These are phyloP conservation scores for Micromonas commoda DNA, from an alignment of 139 green algal species.

Conservation along the genomic window DNA sequence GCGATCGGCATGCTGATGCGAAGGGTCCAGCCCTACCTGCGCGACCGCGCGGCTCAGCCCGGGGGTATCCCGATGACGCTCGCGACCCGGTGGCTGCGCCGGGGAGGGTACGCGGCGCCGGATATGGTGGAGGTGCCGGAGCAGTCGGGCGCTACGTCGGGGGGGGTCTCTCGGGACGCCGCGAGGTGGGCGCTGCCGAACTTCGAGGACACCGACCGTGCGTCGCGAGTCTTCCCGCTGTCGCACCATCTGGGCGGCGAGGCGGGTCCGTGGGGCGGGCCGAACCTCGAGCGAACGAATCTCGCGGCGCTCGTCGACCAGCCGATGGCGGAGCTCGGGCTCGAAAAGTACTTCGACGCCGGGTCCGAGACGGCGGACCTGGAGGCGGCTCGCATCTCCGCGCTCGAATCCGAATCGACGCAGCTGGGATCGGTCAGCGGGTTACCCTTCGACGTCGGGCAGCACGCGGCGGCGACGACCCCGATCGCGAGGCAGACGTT, in stretches of 20 bases:
- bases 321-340: background rate
- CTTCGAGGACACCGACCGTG: background rate
- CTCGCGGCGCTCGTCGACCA: background rate
- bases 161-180: background rate
- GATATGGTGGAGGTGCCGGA: background rate
- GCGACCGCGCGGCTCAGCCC: background rate
- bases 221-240: background rate
- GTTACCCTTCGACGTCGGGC: slow-evolving; percentile 9
- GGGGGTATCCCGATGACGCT: background rate
- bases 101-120: background rate
- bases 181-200: background rate
- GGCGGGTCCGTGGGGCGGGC: background rate
- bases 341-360: slow-evolving; percentile 5
- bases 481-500: slow-evolving; percentile 12
- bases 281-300: background rate
- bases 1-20: background rate
- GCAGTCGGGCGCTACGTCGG: background rate
- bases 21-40: slow-evolving; percentile 1
- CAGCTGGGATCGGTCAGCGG: background rate
- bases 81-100: background rate
- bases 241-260: background rate
- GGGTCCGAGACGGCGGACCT: background rate
- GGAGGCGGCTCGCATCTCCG: background rate
- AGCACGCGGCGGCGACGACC: background rate
- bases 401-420: background rate